Conservation (phyloP, 345 rosid genomes). For the Rhodamnia argentea region DNA sequence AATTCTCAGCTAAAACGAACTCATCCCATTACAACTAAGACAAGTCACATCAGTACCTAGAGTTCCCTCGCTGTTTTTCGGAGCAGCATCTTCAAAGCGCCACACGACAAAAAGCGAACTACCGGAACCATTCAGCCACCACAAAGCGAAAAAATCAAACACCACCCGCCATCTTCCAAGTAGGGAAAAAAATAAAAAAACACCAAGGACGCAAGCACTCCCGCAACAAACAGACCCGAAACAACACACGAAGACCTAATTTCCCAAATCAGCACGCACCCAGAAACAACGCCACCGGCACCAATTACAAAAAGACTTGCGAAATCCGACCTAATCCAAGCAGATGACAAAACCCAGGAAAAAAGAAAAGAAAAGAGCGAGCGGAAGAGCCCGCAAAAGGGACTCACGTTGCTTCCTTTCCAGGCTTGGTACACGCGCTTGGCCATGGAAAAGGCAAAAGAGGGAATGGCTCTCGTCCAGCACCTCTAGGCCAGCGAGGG, state of each 20-base stretch:
- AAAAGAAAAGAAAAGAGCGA: neutral
- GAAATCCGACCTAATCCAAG: neutral
- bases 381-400: too few relatives aligned
- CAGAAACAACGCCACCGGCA: neutral
- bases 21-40: neutral
- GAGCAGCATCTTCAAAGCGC: neutral
- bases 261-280: neutral
- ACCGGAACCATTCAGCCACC: neutral
- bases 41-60: neutral
- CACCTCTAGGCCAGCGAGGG: neutral
- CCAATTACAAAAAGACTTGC: neutral
- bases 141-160: neutral
- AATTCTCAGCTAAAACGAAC: neutral
- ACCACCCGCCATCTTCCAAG: neutral
- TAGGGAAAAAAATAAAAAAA: neutral
- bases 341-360: neutral
- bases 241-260: neutral
- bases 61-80: neutral
- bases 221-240: neutral
- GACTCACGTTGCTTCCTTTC: neutral
- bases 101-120: neutral
- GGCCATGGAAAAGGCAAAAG: neutral
- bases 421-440: neutral
- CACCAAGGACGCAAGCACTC: neutral
- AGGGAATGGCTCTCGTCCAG: too few relatives aligned